A percentile compares a stretch with the other conserved stretches of the same genome.
phyloP scores from a whole-genome alignment of 2,329 filamentous ascomycete genomes.

The Aureobasidium vineae region DNA sequence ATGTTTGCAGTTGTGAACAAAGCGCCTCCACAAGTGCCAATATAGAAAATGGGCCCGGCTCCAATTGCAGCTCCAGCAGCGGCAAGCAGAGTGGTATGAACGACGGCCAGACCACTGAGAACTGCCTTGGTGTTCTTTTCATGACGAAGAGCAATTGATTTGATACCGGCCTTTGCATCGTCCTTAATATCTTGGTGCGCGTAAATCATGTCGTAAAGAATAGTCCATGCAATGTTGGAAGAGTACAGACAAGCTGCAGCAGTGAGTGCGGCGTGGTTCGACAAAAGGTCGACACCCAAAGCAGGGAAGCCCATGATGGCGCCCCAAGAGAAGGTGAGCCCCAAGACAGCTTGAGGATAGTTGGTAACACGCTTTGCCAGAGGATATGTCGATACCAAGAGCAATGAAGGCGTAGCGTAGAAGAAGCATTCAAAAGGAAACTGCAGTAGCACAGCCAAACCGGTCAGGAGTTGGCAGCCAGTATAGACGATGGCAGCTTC shows the following conservation, averaged over 20 bases:
- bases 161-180: constrained; percentile 82
- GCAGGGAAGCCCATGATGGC: constrained; percentile 86
- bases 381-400: constrained; percentile 73
- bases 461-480: constrained; percentile 68
- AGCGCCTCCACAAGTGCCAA: constrained; percentile 59
- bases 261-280: constrained; percentile 59
- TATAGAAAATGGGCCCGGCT: constrained; percentile 58
- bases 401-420: constrained; percentile 72
- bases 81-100: constrained; percentile 67
- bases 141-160: constrained; percentile 80
- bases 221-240: constrained; percentile 80
- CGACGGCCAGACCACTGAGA: constrained; percentile 65
- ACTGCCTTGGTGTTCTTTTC: constrained; percentile 74
- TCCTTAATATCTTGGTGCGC: constrained; percentile 90
- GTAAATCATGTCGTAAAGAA: constrained; percentile 91
- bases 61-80: constrained; percentile 65
- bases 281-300: constrained; percentile 71
- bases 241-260: constrained; percentile 69
- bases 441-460: constrained; percentile 71
- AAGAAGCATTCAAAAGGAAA: constrained; percentile 71
- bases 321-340: constrained; percentile 85
- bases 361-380: constrained; percentile 82
- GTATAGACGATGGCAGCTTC: constrained; percentile 71
- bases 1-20: constrained; percentile 55
- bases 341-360: constrained; percentile 81